phyloP scores from a whole-genome alignment of 2,329 filamentous ascomycete species.

The Penicillium psychrosexuale region DNA sequence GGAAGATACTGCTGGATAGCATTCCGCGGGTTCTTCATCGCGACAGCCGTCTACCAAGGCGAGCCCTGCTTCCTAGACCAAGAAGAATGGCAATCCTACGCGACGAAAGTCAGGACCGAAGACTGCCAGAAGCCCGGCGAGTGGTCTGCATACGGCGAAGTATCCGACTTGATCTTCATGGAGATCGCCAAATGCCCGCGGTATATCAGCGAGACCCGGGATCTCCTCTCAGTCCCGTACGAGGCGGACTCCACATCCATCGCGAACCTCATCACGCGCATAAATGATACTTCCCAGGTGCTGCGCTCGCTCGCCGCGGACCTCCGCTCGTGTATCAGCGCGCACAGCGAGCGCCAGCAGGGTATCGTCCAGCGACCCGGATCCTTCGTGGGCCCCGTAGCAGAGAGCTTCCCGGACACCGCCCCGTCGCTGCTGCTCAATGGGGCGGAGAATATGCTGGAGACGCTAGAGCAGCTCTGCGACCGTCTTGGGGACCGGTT shows the following conservation, averaged over 20 bases:
- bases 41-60: conserved; percentile 33
- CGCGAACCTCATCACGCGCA: conserved; percentile 13
- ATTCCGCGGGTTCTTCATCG: conserved; percentile 39
- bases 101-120: conserved; percentile 23
- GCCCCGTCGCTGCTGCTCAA: conserved; percentile 25
- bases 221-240: conserved; percentile 8
- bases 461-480: conserved; percentile 19
- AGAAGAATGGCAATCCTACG: conserved; percentile 33
- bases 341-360: conserved; percentile 24
- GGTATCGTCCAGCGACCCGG: conserved; percentile 21
- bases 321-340: conserved; percentile 19
- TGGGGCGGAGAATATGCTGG: conserved; percentile 25
- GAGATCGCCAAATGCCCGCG: conserved; percentile 30
- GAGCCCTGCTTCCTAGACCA: conserved; percentile 37
- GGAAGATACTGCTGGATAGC: conserved; percentile 37
- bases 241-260: neutral
- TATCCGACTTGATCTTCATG: conserved; percentile 25
- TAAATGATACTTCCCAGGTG: conserved; percentile 15
- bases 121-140: conserved; percentile 25
- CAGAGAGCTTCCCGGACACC: conserved; percentile 24
- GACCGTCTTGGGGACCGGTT: conserved; percentile 16
- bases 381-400: conserved; percentile 26
- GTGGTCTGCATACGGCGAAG: conserved; percentile 24
- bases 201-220: conserved; percentile 25
- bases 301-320: conserved; percentile 12